Evolutionary conservation across 805 yeast species (phyloP).

Genomic region (Cyberlindnera veronae): DNA sequence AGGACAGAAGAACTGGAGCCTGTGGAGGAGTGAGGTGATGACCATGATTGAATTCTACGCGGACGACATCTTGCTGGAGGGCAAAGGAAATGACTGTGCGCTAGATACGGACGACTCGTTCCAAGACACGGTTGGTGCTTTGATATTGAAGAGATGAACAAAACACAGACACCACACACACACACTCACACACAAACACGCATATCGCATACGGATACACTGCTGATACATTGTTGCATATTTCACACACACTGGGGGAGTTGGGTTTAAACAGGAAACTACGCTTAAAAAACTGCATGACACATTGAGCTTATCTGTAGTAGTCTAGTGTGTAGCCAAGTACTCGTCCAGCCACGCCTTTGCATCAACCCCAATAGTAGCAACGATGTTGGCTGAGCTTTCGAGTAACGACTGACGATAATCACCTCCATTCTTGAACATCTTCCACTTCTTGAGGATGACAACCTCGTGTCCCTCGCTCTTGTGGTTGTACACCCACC

Average conservation of each 20-base stretch:
- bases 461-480: slow-evolving; percentile 7
- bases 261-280: too few relatives aligned
- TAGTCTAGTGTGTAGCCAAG: neutral
- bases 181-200: too few relatives aligned
- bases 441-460: slow-evolving; percentile 20
- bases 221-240: neutral
- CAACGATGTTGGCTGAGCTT: slow-evolving; percentile 19
- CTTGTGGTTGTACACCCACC: slow-evolving; percentile 25
- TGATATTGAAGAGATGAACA: neutral
- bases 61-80: neutral
- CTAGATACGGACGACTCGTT: neutral
- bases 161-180: too few relatives aligned
- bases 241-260: too few relatives aligned
- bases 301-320: neutral
- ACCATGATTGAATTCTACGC: slow-evolving; percentile 12
- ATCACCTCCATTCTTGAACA: slow-evolving; percentile 4
- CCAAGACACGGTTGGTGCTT: neutral
- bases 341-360: slow-evolving; percentile 21
- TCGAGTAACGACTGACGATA: slow-evolving; percentile 13
- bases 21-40: slow-evolving; percentile 13
- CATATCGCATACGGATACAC: too few relatives aligned
- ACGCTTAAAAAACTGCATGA: too few relatives aligned
- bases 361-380: slow-evolving; percentile 23
- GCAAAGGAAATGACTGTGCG: neutral
- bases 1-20: slow-evolving; percentile 6